These are phyloP conservation scores for Emericellopsis atlantica DNA, from an alignment of 2,329 filamentous ascomycete species.

Conservation along the genomic window DNA sequence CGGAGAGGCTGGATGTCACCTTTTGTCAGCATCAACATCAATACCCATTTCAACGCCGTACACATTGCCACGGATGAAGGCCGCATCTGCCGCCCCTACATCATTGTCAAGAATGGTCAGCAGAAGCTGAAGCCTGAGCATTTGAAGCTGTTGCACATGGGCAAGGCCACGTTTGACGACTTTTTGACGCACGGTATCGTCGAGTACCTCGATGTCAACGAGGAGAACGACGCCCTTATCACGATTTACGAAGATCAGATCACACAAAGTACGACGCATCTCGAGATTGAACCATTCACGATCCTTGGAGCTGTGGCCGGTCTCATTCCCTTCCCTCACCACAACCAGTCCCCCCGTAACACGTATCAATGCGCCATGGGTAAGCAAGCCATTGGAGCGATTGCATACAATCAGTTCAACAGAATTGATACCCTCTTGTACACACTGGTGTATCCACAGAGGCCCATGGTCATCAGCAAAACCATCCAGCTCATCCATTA, in stretches of 20 bases:
- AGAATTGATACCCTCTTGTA: conserved; percentile 94
- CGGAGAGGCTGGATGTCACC: conserved; percentile 87
- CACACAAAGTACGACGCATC: conserved; percentile 71
- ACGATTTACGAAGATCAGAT: conserved; percentile 82
- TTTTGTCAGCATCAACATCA: conserved; percentile 94
- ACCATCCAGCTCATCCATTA: conserved; percentile 96
- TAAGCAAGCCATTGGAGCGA: conserved; percentile 98
- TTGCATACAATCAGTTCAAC: conserved; percentile 96
- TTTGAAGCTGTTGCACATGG: conserved; percentile 68
- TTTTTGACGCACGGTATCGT: conserved; percentile 83
- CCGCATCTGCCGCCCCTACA: conserved; percentile 88
- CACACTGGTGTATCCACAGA: conserved; percentile 93
- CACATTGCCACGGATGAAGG: conserved; percentile 97
- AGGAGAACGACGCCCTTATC: conserved; percentile 93
- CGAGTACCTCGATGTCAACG: conserved; percentile 95
- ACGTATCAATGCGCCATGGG: conserved; percentile 99
- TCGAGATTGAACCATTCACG: conserved; percentile 97
- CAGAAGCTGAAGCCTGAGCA: conserved; percentile 71
- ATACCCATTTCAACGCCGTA: conserved; percentile 80
- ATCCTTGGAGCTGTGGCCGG: conserved; percentile 91
- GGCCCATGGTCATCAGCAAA: conserved; percentile 93
- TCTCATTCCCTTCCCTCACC: conserved; percentile 93
- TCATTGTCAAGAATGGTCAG: conserved; percentile 81
- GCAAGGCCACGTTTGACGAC: conserved; percentile 83
- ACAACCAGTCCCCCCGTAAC: conserved; percentile 97